Conservation (phyloP, 768 basidiomycete species). For the Boletus reticuloceps region DNA sequence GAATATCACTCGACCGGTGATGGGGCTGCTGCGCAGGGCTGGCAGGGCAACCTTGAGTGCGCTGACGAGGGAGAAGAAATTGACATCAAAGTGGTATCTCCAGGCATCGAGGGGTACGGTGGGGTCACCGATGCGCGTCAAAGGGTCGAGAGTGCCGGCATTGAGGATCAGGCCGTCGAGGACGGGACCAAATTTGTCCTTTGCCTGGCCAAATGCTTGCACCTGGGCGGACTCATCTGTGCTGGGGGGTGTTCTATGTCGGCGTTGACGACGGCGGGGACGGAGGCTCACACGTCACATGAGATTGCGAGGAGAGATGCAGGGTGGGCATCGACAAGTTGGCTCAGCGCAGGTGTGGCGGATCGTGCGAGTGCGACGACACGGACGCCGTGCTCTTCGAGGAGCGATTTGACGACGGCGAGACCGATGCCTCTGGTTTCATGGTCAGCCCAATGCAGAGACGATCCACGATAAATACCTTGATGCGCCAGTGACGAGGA, state of each 20-base stretch:
- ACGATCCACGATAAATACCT: constrained; percentile 41
- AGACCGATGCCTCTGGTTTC: constrained; percentile 73
- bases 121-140: constrained; percentile 55
- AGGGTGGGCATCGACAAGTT: constrained; percentile 41
- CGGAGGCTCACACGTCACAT: constrained; percentile 71
- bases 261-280: neutral
- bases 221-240: constrained; percentile 53
- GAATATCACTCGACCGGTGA: constrained; percentile 70
- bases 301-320: constrained; percentile 49
- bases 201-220: constrained; percentile 53
- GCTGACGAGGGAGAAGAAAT: constrained; percentile 81
- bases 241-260: constrained; percentile 36
- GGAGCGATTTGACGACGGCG: constrained; percentile 65
- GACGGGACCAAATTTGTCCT: constrained; percentile 56
- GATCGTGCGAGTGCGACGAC: constrained; percentile 80
- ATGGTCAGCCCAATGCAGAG: neutral
- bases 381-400: constrained; percentile 57
- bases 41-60: constrained; percentile 68
- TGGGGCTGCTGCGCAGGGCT: constrained; percentile 55
- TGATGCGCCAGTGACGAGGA: constrained; percentile 85
- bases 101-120: constrained; percentile 54
- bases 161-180: constrained; percentile 78
- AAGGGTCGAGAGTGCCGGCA: constrained; percentile 74
- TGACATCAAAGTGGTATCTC: constrained; percentile 78
- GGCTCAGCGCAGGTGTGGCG: constrained; percentile 57